Conservation (phyloP, 2,329 filamentous ascomycete species). For the Xylariaceae sp. region DNA sequence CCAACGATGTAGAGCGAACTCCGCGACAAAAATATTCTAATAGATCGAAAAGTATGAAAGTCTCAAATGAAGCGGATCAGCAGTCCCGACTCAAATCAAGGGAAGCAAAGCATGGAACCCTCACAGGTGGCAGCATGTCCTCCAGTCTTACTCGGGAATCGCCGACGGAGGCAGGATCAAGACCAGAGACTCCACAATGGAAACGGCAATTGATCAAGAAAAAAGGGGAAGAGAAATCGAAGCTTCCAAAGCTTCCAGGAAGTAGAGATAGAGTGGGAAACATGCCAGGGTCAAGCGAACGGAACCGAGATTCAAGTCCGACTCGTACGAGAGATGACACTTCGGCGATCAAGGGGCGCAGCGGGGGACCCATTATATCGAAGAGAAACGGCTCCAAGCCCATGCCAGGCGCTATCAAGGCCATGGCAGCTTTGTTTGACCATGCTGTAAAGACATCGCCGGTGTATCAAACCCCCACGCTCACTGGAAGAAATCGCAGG, state of each 20-base stretch:
- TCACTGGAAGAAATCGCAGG: constrained; percentile 10
- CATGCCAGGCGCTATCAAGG: constrained; percentile 38
- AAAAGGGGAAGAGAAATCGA: constrained; percentile 8
- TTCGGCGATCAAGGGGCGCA: no score
- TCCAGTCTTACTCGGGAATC: constrained; percentile 16
- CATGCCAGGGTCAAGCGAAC: constrained; percentile 1
- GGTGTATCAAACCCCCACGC: constrained; percentile 8
- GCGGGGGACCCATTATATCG: no score
- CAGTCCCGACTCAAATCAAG: constrained; percentile 20
- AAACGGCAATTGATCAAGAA: constrained; percentile 15
- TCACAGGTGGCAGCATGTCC: constrained; percentile 8
- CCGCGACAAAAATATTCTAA: neutral
- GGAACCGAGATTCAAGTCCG: neutral
- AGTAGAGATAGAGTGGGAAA: constrained; percentile 15
- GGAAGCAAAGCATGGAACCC: constrained; percentile 24
- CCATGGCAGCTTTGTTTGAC: constrained; percentile 52
- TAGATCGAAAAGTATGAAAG: constrained; percentile 19
- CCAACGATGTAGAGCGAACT: neutral
- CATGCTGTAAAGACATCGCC: constrained; percentile 27
- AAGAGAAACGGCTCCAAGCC: constrained; percentile 12
- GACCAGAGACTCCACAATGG: constrained; percentile 15
- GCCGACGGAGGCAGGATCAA: neutral
- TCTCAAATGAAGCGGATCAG: constrained; percentile 22
- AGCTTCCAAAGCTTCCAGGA: constrained; percentile 11
- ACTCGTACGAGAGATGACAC: neutral